phyloP scores from a whole-genome alignment of 2,329 filamentous ascomycete species.

The Tolypocladium endophyticum region DNA sequence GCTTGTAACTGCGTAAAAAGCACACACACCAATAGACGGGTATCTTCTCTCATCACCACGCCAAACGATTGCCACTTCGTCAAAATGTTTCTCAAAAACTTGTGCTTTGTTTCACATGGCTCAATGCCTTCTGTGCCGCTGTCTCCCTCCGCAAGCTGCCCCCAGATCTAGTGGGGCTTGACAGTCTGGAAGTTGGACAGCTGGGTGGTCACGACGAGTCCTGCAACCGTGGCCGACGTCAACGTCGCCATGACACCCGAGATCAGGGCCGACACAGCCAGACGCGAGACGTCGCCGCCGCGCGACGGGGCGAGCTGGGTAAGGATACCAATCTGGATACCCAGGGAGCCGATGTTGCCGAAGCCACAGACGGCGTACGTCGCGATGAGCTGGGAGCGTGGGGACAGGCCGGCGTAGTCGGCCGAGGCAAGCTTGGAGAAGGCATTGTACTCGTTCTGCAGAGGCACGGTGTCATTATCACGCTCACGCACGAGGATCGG shows the following conservation, averaged over 20 bases:
- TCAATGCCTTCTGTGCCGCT: not conserved
- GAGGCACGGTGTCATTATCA: not conserved
- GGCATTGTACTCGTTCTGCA: constrained; percentile 66
- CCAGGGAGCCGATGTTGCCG: constrained; percentile 78
- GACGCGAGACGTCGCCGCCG: constrained; percentile 61
- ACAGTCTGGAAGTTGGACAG: constrained; percentile 6
- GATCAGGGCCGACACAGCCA: constrained; percentile 68
- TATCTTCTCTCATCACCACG: not conserved
- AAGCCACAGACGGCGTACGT: constrained; percentile 79
- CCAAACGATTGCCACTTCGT: not conserved
- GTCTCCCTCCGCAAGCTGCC: not conserved
- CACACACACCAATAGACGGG: not conserved
- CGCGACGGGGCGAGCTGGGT: constrained; percentile 68
- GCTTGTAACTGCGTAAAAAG: not conserved
- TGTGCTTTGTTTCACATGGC: not conserved
- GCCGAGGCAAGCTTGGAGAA: constrained; percentile 44
- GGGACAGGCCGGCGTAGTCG: constrained; percentile 47
- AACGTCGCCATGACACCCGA: constrained; percentile 72
- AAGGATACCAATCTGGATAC: constrained; percentile 82
- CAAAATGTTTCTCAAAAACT: not conserved
- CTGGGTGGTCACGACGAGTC: constrained; percentile 56
- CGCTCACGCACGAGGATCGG: too few relatives aligned
- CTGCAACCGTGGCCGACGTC: constrained; percentile 67
- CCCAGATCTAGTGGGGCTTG: not conserved
- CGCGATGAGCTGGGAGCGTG: constrained; percentile 68